Conservation (phyloP, 1,284 basidiomycete species). For the Blastosporella zonata region DNA sequence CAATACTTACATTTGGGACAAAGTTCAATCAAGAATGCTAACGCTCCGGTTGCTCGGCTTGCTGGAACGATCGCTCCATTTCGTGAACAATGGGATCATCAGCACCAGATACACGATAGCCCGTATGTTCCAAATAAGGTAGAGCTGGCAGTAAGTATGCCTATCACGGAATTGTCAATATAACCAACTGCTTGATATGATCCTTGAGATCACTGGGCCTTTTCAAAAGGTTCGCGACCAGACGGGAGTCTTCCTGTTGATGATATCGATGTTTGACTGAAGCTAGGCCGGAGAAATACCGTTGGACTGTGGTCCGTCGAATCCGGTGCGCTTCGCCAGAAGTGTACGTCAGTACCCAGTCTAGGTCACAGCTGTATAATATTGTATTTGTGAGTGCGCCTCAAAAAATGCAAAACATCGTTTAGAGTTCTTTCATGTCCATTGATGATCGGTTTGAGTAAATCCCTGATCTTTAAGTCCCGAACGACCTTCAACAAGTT, state of each 20-base stretch:
- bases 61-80: conserved; percentile 12
- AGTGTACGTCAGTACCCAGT: conserved; percentile 12
- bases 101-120: conserved; percentile 11
- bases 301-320: conserved; percentile 7
- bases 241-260: conserved; percentile 12
- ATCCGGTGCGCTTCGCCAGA: conserved; percentile 9
- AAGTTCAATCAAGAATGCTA: conserved; percentile 11
- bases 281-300: conserved; percentile 9
- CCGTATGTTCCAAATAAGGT: conserved; percentile 11
- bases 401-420: background rate
- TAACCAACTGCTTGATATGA: conserved; percentile 5
- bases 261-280: conserved; percentile 12
- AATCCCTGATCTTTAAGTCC: conserved; percentile 16
- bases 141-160: conserved; percentile 10
- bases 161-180: background rate
- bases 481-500: conserved; percentile 14
- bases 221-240: conserved; percentile 6
- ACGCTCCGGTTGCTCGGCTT: conserved; percentile 7
- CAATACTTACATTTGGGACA: conserved; percentile 4
- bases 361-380: conserved; percentile 5
- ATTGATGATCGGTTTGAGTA: conserved; percentile 16
- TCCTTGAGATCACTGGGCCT: conserved; percentile 7
- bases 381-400: background rate
- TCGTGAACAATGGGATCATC: conserved; percentile 11
- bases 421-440: conserved; percentile 12